Percentiles rank a stretch among this genome's conserved stretches.
Conservation (phyloP, 176 grass and related monocot species). For the Stipa capillata region DNA sequence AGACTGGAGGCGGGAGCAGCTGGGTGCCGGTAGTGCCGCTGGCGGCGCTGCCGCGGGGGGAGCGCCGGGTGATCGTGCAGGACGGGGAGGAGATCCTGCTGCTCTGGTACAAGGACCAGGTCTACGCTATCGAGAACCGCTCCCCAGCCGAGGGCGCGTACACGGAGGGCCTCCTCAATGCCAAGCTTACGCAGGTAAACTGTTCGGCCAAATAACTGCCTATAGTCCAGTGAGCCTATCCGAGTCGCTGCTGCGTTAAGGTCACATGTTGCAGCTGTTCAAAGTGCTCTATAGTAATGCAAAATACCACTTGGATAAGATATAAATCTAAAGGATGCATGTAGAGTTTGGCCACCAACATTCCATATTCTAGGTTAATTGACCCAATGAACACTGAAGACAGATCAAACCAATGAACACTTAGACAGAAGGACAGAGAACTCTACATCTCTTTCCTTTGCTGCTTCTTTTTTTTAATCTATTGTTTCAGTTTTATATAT, state of each 20-base stretch:
- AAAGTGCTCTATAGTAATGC: neutral
- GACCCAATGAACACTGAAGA: neutral
- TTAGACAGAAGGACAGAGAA: neutral
- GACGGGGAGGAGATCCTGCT: conserved; percentile 79
- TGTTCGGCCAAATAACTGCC: neutral
- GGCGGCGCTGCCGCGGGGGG: conserved; percentile 69
- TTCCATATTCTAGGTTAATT: neutral
- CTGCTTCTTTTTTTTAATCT: neutral
- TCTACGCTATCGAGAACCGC: conserved; percentile 83
- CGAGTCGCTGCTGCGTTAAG: neutral
- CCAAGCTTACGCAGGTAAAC: conserved; percentile 89
- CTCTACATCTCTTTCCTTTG: neutral
- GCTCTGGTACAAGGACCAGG: conserved; percentile 93
- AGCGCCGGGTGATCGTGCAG: conserved; percentile 90
- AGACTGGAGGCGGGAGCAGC: conserved; percentile 11
- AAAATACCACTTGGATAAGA: neutral
- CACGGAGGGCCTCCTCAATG: conserved; percentile 91
- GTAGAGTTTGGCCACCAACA: neutral
- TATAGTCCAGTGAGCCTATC: neutral
- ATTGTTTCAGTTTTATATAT: neutral
- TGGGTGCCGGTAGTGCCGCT: conserved; percentile 89
- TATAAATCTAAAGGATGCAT: neutral
- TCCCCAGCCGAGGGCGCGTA: conserved; percentile 95
- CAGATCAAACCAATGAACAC: no score
- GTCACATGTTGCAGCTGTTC: neutral